Evolutionary conservation across 208 protist genomes (phyloP).

Genomic region (Acanthamoeba polyphaga): DNA sequence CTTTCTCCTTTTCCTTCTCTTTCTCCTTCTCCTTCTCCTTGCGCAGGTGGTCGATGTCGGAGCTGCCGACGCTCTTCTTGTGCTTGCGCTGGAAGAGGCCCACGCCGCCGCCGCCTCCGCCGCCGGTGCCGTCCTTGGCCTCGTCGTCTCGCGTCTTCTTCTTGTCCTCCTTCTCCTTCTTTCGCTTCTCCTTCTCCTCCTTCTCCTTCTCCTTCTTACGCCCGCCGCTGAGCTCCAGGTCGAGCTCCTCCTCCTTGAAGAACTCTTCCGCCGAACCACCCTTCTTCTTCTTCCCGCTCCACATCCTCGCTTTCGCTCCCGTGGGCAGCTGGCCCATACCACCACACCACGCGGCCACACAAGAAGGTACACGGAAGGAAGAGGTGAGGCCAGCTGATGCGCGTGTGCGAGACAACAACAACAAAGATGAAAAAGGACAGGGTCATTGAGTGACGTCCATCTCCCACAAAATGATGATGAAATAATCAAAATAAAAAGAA

Average conservation of each 20-base stretch:
- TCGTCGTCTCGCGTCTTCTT: neutral
- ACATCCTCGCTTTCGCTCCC: neutral
- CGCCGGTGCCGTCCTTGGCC: neutral
- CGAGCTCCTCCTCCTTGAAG: constrained; percentile 58
- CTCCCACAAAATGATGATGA: too few relatives aligned
- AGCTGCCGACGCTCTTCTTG: constrained; percentile 33
- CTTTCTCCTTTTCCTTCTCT: neutral
- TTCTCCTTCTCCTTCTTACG: constrained; percentile 7
- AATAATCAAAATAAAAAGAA: too few relatives aligned
- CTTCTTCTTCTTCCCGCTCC: constrained; percentile 53
- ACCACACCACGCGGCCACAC: too few relatives aligned
- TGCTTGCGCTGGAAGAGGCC: constrained; percentile 50
- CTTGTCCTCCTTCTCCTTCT: constrained; percentile 31
- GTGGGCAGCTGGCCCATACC: neutral
- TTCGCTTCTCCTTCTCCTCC: constrained; percentile 41
- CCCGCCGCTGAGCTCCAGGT: constrained; percentile 7
- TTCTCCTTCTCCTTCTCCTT: constrained; percentile 15
- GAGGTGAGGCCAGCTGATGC: too few relatives aligned
- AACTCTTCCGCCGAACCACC: constrained; percentile 31
- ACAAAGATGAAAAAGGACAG: too few relatives aligned
- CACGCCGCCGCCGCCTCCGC: neutral
- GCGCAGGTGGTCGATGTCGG: constrained; percentile 22
- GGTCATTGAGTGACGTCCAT: too few relatives aligned
- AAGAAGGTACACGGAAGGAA: neutral
- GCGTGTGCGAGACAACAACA: too few relatives aligned